Base-by-base conservation (phyloP, 768 basidiomycete genomes). In the Boletus subparvulus region DNA sequence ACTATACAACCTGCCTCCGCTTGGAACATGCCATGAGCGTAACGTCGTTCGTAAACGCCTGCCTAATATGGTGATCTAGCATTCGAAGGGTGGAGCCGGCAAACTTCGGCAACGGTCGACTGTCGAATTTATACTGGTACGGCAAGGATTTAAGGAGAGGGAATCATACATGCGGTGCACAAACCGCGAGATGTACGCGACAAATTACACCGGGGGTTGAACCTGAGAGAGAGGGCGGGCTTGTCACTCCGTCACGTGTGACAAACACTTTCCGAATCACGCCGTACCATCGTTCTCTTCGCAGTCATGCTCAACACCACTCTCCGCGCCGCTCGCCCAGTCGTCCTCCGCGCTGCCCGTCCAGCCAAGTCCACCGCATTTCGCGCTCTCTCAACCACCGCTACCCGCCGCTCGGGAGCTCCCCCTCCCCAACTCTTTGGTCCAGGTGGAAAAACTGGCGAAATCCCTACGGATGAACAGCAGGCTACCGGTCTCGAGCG, bases 401-500 rank as follows among this genome's bases (percentile, higher is more conserved):
- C 82, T 35, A 75, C 78, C 53, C 79, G 79, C 46, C 74, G 75
- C 47, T 89, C 89, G 7, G 86, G 76, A 37, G 73, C 85, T 35
- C 78, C 82, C 16, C 76, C 85, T 56, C 88, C 90, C 47, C 77
- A 81, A 53, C 75, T 93, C 61, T 87, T 78, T 61, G 91, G 92
- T 60, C 67, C 81, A 49, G 92, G 92, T 69, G 83, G 81, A 66
- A 85, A 88, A 70, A 54, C 83, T 32, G 88, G 90, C 50, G 80
- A 85, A 64, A 83, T 93, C 61, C 87, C 94, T 51, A 90, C 89
- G 56, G 91, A 93, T 75, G 79, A 87, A 61, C 83, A 90, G 61
- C 96, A 99, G 76, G 85, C 95, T 16, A 99, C 96, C 64, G 96
- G 96, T 84, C 80, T 98, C 53, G 95, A 98, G 74, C 92, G 96